Evolutionary conservation across 805 yeast genomes (phyloP).

Genomic region (Hyphopichia homilentoma): DNA sequence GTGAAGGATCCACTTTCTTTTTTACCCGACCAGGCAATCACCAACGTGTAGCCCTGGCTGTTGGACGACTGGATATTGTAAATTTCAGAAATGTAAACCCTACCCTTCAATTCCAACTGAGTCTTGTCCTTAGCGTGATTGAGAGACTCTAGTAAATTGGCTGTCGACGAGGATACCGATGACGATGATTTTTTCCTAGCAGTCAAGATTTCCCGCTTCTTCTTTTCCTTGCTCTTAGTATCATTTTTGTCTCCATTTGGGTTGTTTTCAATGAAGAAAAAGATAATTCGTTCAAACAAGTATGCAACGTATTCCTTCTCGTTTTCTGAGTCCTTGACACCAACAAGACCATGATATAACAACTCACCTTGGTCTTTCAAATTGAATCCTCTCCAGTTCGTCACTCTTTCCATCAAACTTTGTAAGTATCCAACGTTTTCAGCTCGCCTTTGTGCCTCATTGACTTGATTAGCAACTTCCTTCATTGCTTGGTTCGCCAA

Average conservation of each 20-base stretch:
- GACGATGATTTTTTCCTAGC: slow-evolving; percentile 48
- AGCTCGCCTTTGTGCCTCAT: slow-evolving; percentile 89
- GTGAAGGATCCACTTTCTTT: slow-evolving; percentile 85
- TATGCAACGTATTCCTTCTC: slow-evolving; percentile 90
- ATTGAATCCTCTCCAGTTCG: slow-evolving; percentile 91
- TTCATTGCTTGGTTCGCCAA: slow-evolving; percentile 71
- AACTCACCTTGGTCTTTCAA: slow-evolving; percentile 80
- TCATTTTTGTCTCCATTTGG: slow-evolving; percentile 12
- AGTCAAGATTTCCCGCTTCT: slow-evolving; percentile 38
- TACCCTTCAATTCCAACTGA: slow-evolving; percentile 63
- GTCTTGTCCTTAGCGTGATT: slow-evolving; percentile 24
- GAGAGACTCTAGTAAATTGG: slow-evolving; percentile 32
- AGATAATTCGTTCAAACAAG: slow-evolving; percentile 67
- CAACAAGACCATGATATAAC: slow-evolving; percentile 67
- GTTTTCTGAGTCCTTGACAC: slow-evolving; percentile 61
- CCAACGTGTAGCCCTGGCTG: slow-evolving; percentile 50
- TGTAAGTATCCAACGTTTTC: slow-evolving; percentile 75
- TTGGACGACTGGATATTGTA: slow-evolving; percentile 37
- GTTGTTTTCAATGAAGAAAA: slow-evolving; percentile 38
- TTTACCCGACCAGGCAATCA: slow-evolving; percentile 79
- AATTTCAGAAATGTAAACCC: slow-evolving; percentile 72
- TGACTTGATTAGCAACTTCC: slow-evolving; percentile 81
- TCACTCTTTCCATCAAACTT: slow-evolving; percentile 68
- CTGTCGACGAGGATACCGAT: slow-evolving; percentile 36
- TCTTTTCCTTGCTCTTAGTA: slow-evolving; percentile 21